Evolutionary conservation across 1,139 yeast genomes (phyloP), one percentile per base, ranked within the genome.

Genomic region (Kurtzmaniella quercitrusa): DNA sequence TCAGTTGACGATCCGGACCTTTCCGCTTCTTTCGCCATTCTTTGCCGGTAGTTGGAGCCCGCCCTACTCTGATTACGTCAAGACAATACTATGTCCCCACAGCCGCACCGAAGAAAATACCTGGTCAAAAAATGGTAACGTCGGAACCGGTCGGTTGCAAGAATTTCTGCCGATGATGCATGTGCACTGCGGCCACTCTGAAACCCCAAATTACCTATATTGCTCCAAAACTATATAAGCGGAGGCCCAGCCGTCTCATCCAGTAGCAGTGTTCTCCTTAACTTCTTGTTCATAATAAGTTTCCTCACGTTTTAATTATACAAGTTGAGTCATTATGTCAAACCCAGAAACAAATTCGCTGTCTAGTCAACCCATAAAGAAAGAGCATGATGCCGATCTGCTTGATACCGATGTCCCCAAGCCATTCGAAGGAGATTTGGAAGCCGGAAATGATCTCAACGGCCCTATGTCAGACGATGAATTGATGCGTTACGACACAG

Each of bases 401-500:
- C 11, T 31, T 17, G 36, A 31, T 14, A 14, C 36, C 14, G 36
- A 31, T 14, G 14, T 15, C 10, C 36, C 36, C 4, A 14, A 11
- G 14, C 18, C 16, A n/a, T 31, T 31, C 14, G 36, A 31, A 5
- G 36, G 36, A 12, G 36, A 31, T 15, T 31, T 31, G 18, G 36
- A 31, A 31, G 14, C 36, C 14, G 6, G 14, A 8, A 9, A 31
- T 12, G 10, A 14, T 14, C 18, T 31, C 12, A 31, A 31, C 18
- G 17, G 14, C 5, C 36, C 36, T 12, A 14, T 31, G 36, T 24
- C 19, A 24, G 47, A 37, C 3, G 45, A 44, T 31, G 51, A 50
- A 18, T 40, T 50, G 14, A 12, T 38, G 8, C 42, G 54, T 15
- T 47, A 47, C 27, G 57, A 52, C 23, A 51, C 53, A 37, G 46